These are phyloP conservation scores for Aspergillus arachidicola DNA, from an alignment of 2,329 filamentous ascomycete genomes.

Conservation along the genomic window DNA sequence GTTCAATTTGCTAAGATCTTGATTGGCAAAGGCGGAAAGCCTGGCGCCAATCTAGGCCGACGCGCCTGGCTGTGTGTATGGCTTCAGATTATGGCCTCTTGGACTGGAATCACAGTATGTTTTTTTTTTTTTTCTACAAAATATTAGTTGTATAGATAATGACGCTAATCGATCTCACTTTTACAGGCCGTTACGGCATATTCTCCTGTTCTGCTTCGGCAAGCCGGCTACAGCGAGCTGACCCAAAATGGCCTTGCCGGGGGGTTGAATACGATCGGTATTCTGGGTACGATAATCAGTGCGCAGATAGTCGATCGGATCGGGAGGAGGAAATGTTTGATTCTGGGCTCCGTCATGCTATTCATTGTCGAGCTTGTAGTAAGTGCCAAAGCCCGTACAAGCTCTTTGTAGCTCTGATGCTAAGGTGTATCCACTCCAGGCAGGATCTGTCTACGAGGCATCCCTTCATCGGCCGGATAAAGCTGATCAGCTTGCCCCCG, in stretches of 20 bases:
- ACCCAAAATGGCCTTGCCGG: slow-evolving; percentile 52
- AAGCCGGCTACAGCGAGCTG: slow-evolving; percentile 40
- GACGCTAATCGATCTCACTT: slow-evolving; percentile 25
- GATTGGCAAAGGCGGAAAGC: slow-evolving; percentile 34
- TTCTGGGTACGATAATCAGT: slow-evolving; percentile 55
- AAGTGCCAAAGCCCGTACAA: too few species aligned
- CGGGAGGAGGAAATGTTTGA: slow-evolving; percentile 48
- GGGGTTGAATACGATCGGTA: slow-evolving; percentile 55
- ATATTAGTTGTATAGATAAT: slow-evolving; percentile 22
- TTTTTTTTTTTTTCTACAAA: not conserved
- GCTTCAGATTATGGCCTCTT: slow-evolving; percentile 49
- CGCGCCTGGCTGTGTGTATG: slow-evolving; percentile 48
- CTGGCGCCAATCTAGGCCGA: slow-evolving; percentile 38
- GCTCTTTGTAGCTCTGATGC: slow-evolving; percentile 30
- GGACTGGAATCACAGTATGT: slow-evolving; percentile 48
- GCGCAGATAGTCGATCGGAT: slow-evolving; percentile 55
- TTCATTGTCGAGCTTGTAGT: slow-evolving; percentile 43
- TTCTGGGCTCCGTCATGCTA: slow-evolving; percentile 42
- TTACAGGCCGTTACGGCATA: slow-evolving; percentile 41
- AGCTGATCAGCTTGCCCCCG: slow-evolving; percentile 45
- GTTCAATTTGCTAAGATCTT: slow-evolving; percentile 44
- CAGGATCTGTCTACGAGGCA: slow-evolving; percentile 48
- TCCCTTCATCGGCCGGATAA: slow-evolving; percentile 38
- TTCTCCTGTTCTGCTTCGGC: slow-evolving; percentile 31
- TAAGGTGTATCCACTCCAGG: slow-evolving; percentile 18